Evolutionary conservation across 1,284 basidiomycete genomes (phyloP).

Genomic region (Austroboletus niveus): DNA sequence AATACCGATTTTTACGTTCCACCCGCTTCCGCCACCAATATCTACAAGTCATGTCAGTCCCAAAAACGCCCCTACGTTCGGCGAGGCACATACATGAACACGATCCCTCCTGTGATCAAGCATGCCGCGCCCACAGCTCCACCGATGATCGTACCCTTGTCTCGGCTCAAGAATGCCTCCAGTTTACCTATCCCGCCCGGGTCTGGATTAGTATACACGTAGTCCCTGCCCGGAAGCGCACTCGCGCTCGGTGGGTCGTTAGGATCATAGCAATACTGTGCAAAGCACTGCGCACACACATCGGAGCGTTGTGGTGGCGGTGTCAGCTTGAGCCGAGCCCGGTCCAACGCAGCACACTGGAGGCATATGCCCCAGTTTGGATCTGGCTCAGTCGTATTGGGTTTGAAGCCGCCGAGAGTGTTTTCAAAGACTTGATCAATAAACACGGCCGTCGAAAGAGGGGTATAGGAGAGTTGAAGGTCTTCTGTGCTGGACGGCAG

Average conservation of each 20-base stretch:
- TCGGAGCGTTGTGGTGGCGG: slow-evolving; percentile 21
- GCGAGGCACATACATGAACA: slow-evolving; percentile 26
- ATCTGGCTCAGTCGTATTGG: slow-evolving; percentile 39
- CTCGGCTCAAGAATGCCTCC: slow-evolving; percentile 16
- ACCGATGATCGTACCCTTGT: slow-evolving; percentile 27
- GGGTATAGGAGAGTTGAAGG: slow-evolving; percentile 49
- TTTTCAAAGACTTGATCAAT: slow-evolving; percentile 53
- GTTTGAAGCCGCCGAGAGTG: slow-evolving; percentile 54
- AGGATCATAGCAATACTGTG: slow-evolving; percentile 37
- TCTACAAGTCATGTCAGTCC: slow-evolving; percentile 13
- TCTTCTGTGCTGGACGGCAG: slow-evolving; percentile 38
- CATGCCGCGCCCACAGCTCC: slow-evolving; percentile 12
- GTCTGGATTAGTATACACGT: slow-evolving; percentile 27
- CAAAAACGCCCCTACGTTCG: not conserved
- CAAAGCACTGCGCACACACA: slow-evolving; percentile 29
- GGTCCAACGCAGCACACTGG: slow-evolving; percentile 44
- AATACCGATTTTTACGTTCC: slow-evolving; percentile 24
- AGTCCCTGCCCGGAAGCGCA: slow-evolving; percentile 19
- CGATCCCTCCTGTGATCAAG: slow-evolving; percentile 18
- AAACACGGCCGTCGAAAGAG: slow-evolving; percentile 45
- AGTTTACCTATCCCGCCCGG: slow-evolving; percentile 20
- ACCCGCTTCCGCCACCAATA: slow-evolving; percentile 30
- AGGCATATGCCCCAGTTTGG: slow-evolving; percentile 40
- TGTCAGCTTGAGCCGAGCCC: slow-evolving; percentile 32
- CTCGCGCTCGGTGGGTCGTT: slow-evolving; percentile 23